These are phyloP conservation scores for Coemansia sp. DNA, from an alignment of 192 early-diverging fungal species.

Conservation along the genomic window DNA sequence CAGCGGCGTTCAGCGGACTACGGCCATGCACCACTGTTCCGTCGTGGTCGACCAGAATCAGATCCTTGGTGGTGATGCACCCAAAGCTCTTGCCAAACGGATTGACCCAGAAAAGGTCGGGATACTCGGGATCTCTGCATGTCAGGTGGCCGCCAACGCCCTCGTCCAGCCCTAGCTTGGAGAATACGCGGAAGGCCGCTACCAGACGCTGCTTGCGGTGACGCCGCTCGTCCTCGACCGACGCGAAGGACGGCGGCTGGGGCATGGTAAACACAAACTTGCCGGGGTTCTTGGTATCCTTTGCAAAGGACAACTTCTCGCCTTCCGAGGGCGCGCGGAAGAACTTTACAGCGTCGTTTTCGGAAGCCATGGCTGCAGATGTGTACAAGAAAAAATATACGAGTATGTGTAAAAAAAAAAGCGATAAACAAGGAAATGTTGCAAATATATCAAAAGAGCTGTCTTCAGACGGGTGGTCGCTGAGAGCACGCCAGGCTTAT, in stretches of 20 bases:
- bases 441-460: too few species aligned
- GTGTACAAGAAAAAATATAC: neutral
- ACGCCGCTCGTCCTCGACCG: conserved; percentile 55
- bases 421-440: neutral
- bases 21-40: conserved; percentile 57
- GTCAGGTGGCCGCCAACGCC: conserved; percentile 66
- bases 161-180: conserved; percentile 62
- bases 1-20: conserved; percentile 59
- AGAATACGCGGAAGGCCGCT: conserved; percentile 61
- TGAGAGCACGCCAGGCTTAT: too few species aligned
- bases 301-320: conserved; percentile 24
- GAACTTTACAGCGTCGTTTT: conserved; percentile 33
- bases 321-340: conserved; percentile 21
- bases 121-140: conserved; percentile 61
- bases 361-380: conserved; percentile 2
- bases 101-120: conserved; percentile 66
- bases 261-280: conserved; percentile 53
- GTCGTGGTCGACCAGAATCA: conserved; percentile 60
- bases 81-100: conserved; percentile 60
- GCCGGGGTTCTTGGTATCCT: conserved; percentile 48
- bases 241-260: conserved; percentile 46
- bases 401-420: neutral
- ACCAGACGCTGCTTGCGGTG: conserved; percentile 63
- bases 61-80: conserved; percentile 57
- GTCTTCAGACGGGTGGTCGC: too few species aligned